Base-by-base conservation (phyloP, 257 asterid species). In the Vinca minor region DNA sequence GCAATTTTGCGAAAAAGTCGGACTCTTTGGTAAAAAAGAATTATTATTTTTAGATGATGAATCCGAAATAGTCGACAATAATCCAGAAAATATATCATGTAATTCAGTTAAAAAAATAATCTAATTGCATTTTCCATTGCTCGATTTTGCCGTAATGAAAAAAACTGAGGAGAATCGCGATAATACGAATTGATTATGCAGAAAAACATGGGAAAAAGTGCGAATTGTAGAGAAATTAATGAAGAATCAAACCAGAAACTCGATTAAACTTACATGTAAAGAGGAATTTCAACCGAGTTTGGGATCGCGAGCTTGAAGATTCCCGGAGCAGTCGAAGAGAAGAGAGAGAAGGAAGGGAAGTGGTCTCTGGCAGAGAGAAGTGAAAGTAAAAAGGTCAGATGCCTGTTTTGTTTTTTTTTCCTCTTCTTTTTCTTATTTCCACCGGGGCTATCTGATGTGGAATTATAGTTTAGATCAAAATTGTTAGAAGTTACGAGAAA, bases 231-330 rank as follows among this genome's bases (percentile, higher is more conserved):
- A 36, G 12, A 4, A 64, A 46, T 23, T 8, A 64, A 63, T 26
- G 3, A 44, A 62, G 5, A 69, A 38, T 10, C 2, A 12, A 28
- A 20, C 3, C 21, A 9, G 45, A 17, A 64, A 31, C 36, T 4
- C 25, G 26, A 21, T 34, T 0, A 65, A n/a, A 58, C 67, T 57
- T 32, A 71, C 71, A 58, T 50, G 18, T 26, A 58, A 10, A 46
- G 48, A 61, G 7, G 28, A 50, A 50, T 36, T 36, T 35, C 21
- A 3, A 32, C 57, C 25, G 48, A 45, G 23, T 36, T 25, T 25
- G 29, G n/a, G 64, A 44, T 42, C 36, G 36, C 72, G 34, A 31
- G 44, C 36, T 41, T 49, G 36, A 14, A 35, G 74, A 62, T 63
- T 60, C 34, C 45, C n/a, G n/a, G n/a, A 48, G 55, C 15, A 29